A percentile compares a stretch with the other conserved stretches of the same genome.
Evolutionary conservation across 768 basidiomycete species (phyloP).

Genomic region (Inosperma sp.): DNA sequence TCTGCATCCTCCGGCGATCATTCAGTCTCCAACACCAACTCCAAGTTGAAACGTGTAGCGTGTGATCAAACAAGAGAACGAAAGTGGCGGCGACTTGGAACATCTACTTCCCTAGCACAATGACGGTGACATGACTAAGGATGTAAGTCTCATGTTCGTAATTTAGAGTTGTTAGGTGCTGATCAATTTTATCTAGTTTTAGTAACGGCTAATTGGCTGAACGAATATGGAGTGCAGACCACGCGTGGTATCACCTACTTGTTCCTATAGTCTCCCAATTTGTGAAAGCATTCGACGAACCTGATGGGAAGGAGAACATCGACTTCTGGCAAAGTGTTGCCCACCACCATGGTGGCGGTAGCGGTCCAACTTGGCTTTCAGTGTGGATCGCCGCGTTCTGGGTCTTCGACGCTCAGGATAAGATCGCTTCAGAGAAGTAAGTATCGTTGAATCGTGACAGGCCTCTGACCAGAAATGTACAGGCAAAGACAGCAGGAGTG

Average conservation of each 20-base stretch:
- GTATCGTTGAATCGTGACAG: neutral
- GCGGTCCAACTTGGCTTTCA: neutral
- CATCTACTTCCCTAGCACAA: too few relatives aligned
- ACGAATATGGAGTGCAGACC: neutral
- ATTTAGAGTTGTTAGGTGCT: neutral
- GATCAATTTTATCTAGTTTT: neutral
- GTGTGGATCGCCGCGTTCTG: slow-evolving; percentile 23
- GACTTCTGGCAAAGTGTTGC: slow-evolving; percentile 3
- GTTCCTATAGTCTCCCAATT: neutral
- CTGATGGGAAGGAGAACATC: neutral
- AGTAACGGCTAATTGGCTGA: neutral
- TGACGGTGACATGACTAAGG: too few relatives aligned
- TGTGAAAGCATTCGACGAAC: slow-evolving; percentile 1
- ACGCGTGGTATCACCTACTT: slow-evolving; percentile 5
- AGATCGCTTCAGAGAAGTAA: slow-evolving; percentile 6
- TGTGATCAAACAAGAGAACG: too few relatives aligned
- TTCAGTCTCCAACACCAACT: too few relatives aligned
- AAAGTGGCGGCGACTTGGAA: too few relatives aligned
- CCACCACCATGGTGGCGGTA: neutral
- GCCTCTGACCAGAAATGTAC: neutral
- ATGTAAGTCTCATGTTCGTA: too few relatives aligned
- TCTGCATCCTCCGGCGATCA: too few relatives aligned
- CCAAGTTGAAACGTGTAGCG: too few relatives aligned
- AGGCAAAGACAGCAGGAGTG: neutral
- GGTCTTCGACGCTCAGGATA: slow-evolving; percentile 16